Evolutionary conservation across 345 rosid genomes (phyloP).

Genomic region (Ceriops decandra): DNA sequence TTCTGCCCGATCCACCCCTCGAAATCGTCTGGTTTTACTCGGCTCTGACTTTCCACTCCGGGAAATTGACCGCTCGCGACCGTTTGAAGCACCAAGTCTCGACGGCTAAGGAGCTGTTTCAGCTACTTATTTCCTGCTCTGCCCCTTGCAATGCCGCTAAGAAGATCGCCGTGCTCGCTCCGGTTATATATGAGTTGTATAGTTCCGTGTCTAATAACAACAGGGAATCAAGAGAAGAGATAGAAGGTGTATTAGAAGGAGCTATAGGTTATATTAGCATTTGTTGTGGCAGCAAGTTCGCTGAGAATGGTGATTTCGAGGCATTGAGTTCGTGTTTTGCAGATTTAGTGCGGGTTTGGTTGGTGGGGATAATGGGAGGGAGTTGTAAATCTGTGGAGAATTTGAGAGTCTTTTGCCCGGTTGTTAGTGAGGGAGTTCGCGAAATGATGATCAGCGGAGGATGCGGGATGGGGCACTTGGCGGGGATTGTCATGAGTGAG

Average conservation of each 20-base stretch:
- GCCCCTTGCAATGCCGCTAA: constrained; percentile 36
- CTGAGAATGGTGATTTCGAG: constrained; percentile 32
- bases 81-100: constrained; percentile 23
- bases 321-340: constrained; percentile 38
- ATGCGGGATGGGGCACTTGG: constrained; percentile 45
- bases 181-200: constrained; percentile 52
- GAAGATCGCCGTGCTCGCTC: constrained; percentile 54
- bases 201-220: constrained; percentile 15
- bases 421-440: constrained; percentile 40
- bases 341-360: constrained; percentile 57
- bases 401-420: constrained; percentile 50
- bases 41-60: constrained; percentile 46
- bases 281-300: constrained; percentile 19
- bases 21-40: constrained; percentile 73
- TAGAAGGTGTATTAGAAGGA: constrained; percentile 52
- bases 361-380: constrained; percentile 39
- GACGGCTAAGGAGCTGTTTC: constrained; percentile 45
- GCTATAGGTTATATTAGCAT: constrained; percentile 47
- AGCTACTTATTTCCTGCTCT: constrained; percentile 52
- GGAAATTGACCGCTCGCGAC: constrained; percentile 21
- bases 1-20: constrained; percentile 52
- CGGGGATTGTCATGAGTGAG: constrained; percentile 70
- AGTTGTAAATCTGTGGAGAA: constrained; percentile 29
- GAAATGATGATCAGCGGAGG: constrained; percentile 29
- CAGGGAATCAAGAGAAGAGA: constrained; percentile 29